phyloP scores from a whole-genome alignment of 352 stramenopile genomes.

The Plasmopara muralis region DNA sequence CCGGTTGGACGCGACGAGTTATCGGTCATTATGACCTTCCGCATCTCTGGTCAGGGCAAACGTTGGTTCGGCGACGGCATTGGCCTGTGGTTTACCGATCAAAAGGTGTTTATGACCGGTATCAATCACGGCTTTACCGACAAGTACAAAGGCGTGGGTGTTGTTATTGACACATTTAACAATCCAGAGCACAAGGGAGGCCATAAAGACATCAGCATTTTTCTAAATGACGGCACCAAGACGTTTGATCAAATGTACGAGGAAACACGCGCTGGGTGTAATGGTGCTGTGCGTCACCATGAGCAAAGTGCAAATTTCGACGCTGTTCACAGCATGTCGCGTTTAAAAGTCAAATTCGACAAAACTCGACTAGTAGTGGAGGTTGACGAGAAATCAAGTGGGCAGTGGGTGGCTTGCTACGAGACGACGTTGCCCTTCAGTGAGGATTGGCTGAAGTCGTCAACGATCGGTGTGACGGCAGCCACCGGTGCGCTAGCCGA shows the following conservation, averaged over 20 bases:
- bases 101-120: slow-evolving; percentile 47
- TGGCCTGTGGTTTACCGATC: slow-evolving; percentile 71
- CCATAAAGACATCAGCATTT: slow-evolving; percentile 80
- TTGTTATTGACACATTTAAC: slow-evolving; percentile 82
- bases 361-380: slow-evolving; percentile 50
- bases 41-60: slow-evolving; percentile 74
- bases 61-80: slow-evolving; percentile 84
- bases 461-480: slow-evolving; percentile 71
- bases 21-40: slow-evolving; percentile 69
- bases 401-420: slow-evolving; percentile 57
- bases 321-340: slow-evolving; percentile 72
- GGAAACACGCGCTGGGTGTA: slow-evolving; percentile 61
- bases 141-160: slow-evolving; percentile 63
- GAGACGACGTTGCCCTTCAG: slow-evolving; percentile 59
- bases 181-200: slow-evolving; percentile 78
- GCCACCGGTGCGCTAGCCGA: slow-evolving; percentile 74
- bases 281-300: slow-evolving; percentile 72
- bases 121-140: slow-evolving; percentile 75
- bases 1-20: slow-evolving; percentile 45
- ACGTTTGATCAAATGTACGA: slow-evolving; percentile 57
- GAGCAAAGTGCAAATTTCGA: slow-evolving; percentile 73
- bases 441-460: slow-evolving; percentile 45
- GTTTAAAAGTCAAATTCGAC: slow-evolving; percentile 72
- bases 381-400: slow-evolving; percentile 53
- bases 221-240: slow-evolving; percentile 78